phyloP scores from a whole-genome alignment of 2,329 filamentous ascomycete species.

The Eutypa lata region DNA sequence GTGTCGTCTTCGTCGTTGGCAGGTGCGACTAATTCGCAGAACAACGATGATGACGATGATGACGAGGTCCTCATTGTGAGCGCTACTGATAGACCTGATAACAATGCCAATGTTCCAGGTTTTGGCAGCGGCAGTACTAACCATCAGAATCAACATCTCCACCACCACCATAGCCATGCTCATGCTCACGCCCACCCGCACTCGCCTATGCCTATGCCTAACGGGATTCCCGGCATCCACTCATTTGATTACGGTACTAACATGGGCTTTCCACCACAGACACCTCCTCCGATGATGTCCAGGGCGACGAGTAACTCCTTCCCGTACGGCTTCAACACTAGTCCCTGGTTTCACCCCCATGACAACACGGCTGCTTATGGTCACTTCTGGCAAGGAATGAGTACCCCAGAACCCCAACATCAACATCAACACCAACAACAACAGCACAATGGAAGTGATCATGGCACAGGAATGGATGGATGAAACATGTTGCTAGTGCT shows the following conservation, averaged over 20 bases:
- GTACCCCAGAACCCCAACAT: background rate
- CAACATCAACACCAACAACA: background rate
- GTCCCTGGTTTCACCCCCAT: conserved; percentile 21
- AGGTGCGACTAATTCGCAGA: conserved; percentile 5
- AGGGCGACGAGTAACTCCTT: conserved; percentile 13
- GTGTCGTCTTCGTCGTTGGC: conserved; percentile 8
- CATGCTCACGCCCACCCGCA: conserved; percentile 17
- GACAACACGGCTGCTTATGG: conserved; percentile 11
- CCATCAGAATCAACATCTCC: no score
- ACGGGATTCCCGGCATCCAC: conserved; percentile 15
- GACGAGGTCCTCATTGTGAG: conserved; percentile 28
- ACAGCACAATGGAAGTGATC: background rate
- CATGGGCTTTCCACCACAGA: conserved; percentile 11
- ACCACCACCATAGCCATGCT: conserved; percentile 1
- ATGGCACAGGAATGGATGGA: background rate
- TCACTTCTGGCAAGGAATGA: conserved; percentile 18
- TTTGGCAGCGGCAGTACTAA: conserved; percentile 6
- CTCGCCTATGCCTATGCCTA: conserved; percentile 9
- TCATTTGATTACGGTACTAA: conserved; percentile 27
- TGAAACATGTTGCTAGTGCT: background rate
- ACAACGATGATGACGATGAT: conserved; percentile 22
- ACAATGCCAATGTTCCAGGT: background rate
- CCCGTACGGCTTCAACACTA: conserved; percentile 20
- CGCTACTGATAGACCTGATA: conserved; percentile 19
- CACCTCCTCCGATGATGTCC: background rate